Conservation (phyloP, 495 filamentous ascomycete species). For the Hapsidospora chrysogenum region DNA sequence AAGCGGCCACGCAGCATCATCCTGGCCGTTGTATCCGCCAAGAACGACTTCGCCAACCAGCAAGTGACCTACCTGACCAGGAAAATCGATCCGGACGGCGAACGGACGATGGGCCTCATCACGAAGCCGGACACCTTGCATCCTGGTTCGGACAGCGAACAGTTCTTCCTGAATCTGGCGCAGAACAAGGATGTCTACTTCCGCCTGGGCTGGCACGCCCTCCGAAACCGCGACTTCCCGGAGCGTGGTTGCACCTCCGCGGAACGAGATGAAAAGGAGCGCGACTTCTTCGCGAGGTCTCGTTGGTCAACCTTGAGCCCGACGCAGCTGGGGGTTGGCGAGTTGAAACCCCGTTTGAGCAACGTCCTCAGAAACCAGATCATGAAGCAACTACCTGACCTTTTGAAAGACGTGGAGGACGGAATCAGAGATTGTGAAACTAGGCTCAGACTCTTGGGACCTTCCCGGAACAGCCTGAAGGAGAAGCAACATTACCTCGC, state of each 20-base stretch:
- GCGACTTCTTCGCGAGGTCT: constrained; percentile 22
- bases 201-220: constrained; percentile 53
- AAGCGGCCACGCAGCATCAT: constrained; percentile 40
- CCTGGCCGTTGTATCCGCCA: constrained; percentile 47
- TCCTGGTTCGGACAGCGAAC: constrained; percentile 30
- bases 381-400: constrained; percentile 32
- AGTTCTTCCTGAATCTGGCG: constrained; percentile 33
- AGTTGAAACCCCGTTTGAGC: constrained; percentile 34
- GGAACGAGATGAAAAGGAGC: constrained; percentile 23
- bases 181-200: constrained; percentile 45
- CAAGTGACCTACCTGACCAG: constrained; percentile 55
- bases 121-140: constrained; percentile 61
- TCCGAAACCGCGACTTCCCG: constrained; percentile 36
- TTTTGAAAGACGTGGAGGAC: constrained; percentile 38
- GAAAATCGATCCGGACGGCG: constrained; percentile 54
- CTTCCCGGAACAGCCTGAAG: constrained; percentile 21
- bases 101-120: constrained; percentile 68
- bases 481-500: constrained; percentile 39
- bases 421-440: constrained; percentile 16
- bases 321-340: constrained; percentile 25
- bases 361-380: constrained; percentile 41
- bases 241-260: constrained; percentile 6
- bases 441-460: constrained; percentile 29
- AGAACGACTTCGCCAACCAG: constrained; percentile 44
- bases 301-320: constrained; percentile 20